Evolutionary conservation across 805 yeast genomes (phyloP).

Genomic region (Ogataea saltuana): DNA sequence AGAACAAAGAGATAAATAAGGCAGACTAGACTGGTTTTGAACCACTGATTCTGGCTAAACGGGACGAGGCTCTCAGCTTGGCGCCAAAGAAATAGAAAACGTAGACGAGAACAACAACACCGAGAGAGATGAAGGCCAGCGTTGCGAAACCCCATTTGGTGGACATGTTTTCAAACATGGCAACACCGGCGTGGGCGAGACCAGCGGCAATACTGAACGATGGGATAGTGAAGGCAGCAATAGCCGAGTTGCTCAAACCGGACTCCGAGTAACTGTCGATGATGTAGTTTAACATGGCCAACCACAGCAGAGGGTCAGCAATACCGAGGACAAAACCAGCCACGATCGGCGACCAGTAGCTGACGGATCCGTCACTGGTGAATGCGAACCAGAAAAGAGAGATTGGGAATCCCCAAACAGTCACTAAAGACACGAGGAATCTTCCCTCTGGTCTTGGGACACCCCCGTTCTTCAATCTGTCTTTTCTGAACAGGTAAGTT

Average conservation of each 20-base stretch:
- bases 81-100: conserved; percentile 38
- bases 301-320: conserved; percentile 38
- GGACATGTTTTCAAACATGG: conserved; percentile 40
- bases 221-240: conserved; percentile 40
- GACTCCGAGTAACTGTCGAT: conserved; percentile 38
- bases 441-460: conserved; percentile 38
- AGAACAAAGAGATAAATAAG: neutral
- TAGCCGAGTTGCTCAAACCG: conserved; percentile 36
- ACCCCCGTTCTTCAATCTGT: conserved; percentile 36
- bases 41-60: conserved; percentile 30
- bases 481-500: conserved; percentile 33
- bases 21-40: conserved; percentile 1
- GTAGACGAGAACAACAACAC: conserved; percentile 36
- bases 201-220: conserved; percentile 39
- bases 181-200: conserved; percentile 40
- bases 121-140: conserved; percentile 36
- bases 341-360: conserved; percentile 38
- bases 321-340: conserved; percentile 37
- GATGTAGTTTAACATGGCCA: conserved; percentile 38
- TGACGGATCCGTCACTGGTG: conserved; percentile 34
- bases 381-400: conserved; percentile 39
- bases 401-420: conserved; percentile 40
- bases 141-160: conserved; percentile 38
- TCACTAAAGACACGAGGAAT: conserved; percentile 34
- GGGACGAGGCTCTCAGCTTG: conserved; percentile 32